phyloP scores from a whole-genome alignment of 2,329 filamentous ascomycete species.

The Ophiosphaerella korrae region DNA sequence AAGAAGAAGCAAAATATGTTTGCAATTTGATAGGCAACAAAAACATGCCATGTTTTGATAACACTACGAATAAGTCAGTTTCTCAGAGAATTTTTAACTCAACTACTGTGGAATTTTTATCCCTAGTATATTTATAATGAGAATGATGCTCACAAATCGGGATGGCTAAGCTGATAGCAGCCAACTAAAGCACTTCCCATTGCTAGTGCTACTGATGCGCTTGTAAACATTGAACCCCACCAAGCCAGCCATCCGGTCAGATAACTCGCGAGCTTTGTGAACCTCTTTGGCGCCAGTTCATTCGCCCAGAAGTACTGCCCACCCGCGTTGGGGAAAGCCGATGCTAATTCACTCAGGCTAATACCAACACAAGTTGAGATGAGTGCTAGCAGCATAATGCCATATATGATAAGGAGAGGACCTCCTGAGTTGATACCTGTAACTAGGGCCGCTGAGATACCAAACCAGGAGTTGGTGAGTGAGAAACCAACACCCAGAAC shows the following conservation, averaged over 20 bases:
- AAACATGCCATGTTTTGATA: constrained; percentile 44
- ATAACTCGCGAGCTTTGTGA: constrained; percentile 54
- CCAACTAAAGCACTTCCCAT: constrained; percentile 56
- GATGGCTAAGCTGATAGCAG: constrained; percentile 59
- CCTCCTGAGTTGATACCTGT: constrained; percentile 59
- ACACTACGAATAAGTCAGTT: constrained; percentile 21
- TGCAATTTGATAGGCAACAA: constrained; percentile 54
- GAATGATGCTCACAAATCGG: constrained; percentile 54
- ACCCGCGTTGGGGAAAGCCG: constrained; percentile 57
- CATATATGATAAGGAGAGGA: constrained; percentile 56
- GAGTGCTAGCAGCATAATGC: constrained; percentile 54
- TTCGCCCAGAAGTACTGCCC: constrained; percentile 60
- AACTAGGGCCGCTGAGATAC: constrained; percentile 55
- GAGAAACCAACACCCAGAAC: constrained; percentile 58
- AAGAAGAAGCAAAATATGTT: constrained; percentile 57
- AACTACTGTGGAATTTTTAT: background rate
- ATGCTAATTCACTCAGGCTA: constrained; percentile 55
- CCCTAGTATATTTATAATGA: background rate
- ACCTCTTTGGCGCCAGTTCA: constrained; percentile 54
- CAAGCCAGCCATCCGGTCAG: constrained; percentile 59
- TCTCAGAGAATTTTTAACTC: background rate
- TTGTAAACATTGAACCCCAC: constrained; percentile 61
- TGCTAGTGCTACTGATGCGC: constrained; percentile 57
- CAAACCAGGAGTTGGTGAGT: constrained; percentile 59
- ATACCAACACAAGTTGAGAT: constrained; percentile 55